These are phyloP conservation scores for Mycena sanguinolenta DNA, from an alignment of 768 basidiomycete genomes.

Conservation along the genomic window DNA sequence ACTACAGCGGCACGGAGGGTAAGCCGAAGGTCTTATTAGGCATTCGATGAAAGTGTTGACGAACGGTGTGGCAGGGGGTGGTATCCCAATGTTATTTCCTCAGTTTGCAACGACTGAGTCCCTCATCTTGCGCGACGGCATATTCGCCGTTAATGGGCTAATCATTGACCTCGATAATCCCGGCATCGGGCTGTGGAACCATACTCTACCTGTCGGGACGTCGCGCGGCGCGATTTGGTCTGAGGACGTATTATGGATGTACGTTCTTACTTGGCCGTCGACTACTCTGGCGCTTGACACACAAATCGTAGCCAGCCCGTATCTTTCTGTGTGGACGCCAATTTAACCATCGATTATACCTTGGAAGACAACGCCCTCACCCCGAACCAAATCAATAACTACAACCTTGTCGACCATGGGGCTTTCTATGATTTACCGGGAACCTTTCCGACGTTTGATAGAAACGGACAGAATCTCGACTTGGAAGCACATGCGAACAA, in stretches of 20 bases:
- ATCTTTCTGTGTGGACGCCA: constrained; percentile 41
- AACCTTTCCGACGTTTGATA: constrained; percentile 28
- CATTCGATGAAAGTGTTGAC: background rate
- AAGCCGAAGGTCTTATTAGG: background rate
- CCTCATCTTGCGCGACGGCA: constrained; percentile 37
- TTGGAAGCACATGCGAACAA: constrained; percentile 40
- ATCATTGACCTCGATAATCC: constrained; percentile 41
- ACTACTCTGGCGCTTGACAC: background rate
- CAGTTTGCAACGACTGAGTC: constrained; percentile 30
- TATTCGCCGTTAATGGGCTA: constrained; percentile 37
- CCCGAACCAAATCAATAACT: constrained; percentile 4
- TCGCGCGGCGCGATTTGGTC: constrained; percentile 36
- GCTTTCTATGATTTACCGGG: constrained; percentile 37
- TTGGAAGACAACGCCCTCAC: background rate
- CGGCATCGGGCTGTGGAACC: constrained; percentile 37
- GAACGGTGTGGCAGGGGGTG: constrained; percentile 3
- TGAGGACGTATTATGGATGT: constrained; percentile 41
- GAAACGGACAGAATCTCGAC: constrained; percentile 40
- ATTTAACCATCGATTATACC: constrained; percentile 40
- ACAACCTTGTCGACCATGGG: constrained; percentile 38
- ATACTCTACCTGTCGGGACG: constrained; percentile 23
- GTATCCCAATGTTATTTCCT: constrained; percentile 22
- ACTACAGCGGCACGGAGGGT: constrained; percentile 34
- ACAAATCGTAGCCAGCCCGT: constrained; percentile 32
- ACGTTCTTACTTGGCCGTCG: background rate